Conservation (phyloP, 441 rosid species). For the Sinapis alba region DNA sequence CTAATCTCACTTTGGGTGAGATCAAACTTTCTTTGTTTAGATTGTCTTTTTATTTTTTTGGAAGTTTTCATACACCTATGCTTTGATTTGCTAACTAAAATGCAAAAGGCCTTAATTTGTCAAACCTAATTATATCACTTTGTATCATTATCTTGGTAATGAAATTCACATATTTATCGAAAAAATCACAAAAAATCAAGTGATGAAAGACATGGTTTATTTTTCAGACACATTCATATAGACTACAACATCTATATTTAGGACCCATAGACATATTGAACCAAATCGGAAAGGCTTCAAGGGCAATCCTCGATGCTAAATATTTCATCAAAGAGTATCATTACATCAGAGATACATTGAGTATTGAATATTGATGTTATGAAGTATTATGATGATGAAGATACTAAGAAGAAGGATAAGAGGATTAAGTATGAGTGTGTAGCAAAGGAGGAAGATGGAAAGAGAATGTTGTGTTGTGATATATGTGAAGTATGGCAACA, state of each 20-base stretch:
- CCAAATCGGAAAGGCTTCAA: conserved; percentile 58
- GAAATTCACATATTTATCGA: too few species aligned
- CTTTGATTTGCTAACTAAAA: too few species aligned
- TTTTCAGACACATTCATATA: conserved; percentile 56
- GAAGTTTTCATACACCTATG: too few species aligned
- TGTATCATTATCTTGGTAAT: too few species aligned
- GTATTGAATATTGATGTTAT: conserved; percentile 23
- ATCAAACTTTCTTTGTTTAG: too few species aligned
- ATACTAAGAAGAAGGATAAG: conserved; percentile 24
- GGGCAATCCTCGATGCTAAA: conserved; percentile 74
- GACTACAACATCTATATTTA: conserved; percentile 60
- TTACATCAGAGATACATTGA: conserved; percentile 31
- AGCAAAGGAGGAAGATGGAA: conserved; percentile 76
- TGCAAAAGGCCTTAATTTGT: too few species aligned
- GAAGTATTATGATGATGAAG: conserved; percentile 45
- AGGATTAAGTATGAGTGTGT: conserved; percentile 71
- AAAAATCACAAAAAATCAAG: conserved; percentile 62
- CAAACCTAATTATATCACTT: too few species aligned
- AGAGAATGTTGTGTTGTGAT: conserved; percentile 74
- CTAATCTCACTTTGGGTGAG: too few species aligned
- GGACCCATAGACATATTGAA: conserved; percentile 44
- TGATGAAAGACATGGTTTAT: conserved; percentile 64
- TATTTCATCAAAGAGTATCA: conserved; percentile 65
- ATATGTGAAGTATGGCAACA: conserved; percentile 93
- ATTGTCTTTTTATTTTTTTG: too few species aligned